Percentiles rank a stretch among this genome's conserved stretches.
phyloP scores from a whole-genome alignment of 2,329 filamentous ascomycete species.

The Paecilomyces dactylethromorphus region DNA sequence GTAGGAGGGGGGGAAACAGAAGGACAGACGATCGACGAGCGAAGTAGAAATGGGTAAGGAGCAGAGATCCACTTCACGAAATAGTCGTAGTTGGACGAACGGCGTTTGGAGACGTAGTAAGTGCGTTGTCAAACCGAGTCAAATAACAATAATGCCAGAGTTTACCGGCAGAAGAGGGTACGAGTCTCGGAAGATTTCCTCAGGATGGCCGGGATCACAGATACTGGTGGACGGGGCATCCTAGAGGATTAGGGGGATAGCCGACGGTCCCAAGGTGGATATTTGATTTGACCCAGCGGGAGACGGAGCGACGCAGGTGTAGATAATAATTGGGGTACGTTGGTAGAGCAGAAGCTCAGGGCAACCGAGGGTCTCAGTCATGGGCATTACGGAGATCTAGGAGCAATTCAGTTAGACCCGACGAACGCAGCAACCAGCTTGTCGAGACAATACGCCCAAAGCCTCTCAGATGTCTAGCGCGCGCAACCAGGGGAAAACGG shows the following conservation, averaged over 20 bases:
- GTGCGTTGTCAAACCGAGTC: neutral
- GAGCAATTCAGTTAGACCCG: neutral
- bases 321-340: neutral
- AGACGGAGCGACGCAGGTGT: neutral
- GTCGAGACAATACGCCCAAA: neutral
- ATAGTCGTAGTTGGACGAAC: constrained; percentile 5
- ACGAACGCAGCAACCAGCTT: neutral
- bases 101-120: neutral
- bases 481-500: neutral
- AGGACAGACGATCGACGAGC: constrained; percentile 1
- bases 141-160: neutral
- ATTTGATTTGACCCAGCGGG: neutral
- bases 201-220: neutral
- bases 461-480: neutral
- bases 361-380: neutral
- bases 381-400: neutral
- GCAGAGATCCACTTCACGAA: constrained; percentile 12
- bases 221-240: neutral
- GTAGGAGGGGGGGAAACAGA: neutral
- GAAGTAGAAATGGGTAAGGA: constrained; percentile 9
- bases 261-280: neutral
- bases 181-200: neutral
- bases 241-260: neutral
- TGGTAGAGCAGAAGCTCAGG: neutral
- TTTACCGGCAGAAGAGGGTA: neutral